These are phyloP conservation scores for Ophiostoma ulmi DNA, from an alignment of 2,329 filamentous ascomycete species.

Conservation along the genomic window DNA sequence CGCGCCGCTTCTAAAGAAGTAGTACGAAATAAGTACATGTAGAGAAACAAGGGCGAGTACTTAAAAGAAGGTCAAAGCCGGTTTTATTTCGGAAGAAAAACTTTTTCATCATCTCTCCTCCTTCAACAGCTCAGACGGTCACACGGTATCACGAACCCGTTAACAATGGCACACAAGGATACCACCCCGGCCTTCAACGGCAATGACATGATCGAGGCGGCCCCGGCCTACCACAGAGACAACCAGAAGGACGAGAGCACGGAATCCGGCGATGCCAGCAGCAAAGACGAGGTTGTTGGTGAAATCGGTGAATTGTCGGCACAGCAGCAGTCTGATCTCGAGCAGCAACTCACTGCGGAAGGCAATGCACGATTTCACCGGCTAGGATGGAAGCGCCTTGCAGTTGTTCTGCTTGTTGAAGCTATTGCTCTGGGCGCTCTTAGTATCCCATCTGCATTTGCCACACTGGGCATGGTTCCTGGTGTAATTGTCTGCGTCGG, in stretches of 20 bases:
- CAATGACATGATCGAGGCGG: conserved; percentile 5
- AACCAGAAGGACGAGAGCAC: conserved; percentile 11
- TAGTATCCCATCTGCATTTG: conserved; percentile 15
- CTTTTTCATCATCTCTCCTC: neutral
- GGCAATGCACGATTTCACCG: conserved; percentile 11
- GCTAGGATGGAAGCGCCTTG: conserved; percentile 12
- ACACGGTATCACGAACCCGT: neutral
- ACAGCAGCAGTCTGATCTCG: conserved; percentile 12
- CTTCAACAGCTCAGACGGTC: neutral
- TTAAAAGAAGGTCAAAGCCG: neutral
- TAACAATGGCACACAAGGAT: neutral
- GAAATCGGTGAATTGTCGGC: conserved; percentile 1
- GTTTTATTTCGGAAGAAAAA: neutral
- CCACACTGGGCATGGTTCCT: conserved; percentile 9
- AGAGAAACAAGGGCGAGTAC: neutral
- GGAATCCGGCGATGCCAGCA: neutral
- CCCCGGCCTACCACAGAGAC: neutral
- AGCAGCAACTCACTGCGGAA: conserved; percentile 11
- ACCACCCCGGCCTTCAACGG: neutral
- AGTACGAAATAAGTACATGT: conserved; percentile 1
- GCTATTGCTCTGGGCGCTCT: conserved; percentile 14
- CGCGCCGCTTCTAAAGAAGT: neutral
- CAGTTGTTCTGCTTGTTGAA: conserved; percentile 7
- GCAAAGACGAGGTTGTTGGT: conserved; percentile 9
- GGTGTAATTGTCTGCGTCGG: conserved; percentile 12